phyloP scores from a whole-genome alignment of 352 stramenopile species.

The Pythium oligandrum region DNA sequence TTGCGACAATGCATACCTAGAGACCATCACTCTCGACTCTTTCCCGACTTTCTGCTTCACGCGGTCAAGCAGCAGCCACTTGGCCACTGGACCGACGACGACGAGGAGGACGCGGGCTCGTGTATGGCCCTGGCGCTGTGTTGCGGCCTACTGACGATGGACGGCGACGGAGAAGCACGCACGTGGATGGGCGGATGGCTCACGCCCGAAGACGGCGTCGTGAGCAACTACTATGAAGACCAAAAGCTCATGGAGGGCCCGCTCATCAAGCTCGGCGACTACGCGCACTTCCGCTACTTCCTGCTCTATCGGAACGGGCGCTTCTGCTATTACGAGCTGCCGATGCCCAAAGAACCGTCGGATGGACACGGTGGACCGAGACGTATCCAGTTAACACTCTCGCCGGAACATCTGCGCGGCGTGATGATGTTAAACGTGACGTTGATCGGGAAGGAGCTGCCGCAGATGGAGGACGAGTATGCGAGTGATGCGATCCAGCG shows the following conservation, averaged over 20 bases:
- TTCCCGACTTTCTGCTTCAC: no score
- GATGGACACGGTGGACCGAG: slow-evolving; percentile 8
- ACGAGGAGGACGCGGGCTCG: slow-evolving; percentile 12
- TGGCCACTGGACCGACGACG: slow-evolving; percentile 11
- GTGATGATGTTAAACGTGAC: slow-evolving; percentile 84
- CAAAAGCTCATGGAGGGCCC: slow-evolving; percentile 84
- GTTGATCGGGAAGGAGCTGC: slow-evolving; percentile 58
- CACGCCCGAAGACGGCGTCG: slow-evolving; percentile 44
- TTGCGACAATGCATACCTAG: slow-evolving; percentile 7
- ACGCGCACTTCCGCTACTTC: slow-evolving; percentile 86
- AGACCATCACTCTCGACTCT: slow-evolving; percentile 6
- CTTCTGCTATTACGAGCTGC: slow-evolving; percentile 86
- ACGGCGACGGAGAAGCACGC: slow-evolving; percentile 8
- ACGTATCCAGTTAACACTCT: slow-evolving; percentile 69
- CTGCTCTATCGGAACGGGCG: slow-evolving; percentile 75
- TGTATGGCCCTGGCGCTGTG: no score
- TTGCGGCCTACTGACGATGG: background rate
- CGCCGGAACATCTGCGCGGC: slow-evolving; percentile 65
- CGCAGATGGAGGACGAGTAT: slow-evolving; percentile 69
- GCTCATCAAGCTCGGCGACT: slow-evolving; percentile 84
- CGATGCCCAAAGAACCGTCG: slow-evolving; percentile 40
- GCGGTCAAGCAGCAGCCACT: background rate
- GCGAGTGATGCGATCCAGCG: slow-evolving; percentile 59
- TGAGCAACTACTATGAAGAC: slow-evolving; percentile 80
- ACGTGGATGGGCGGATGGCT: slow-evolving; percentile 57